Base-by-base conservation (phyloP, 1,284 basidiomycete genomes). In the Vanrija sp. region DNA sequence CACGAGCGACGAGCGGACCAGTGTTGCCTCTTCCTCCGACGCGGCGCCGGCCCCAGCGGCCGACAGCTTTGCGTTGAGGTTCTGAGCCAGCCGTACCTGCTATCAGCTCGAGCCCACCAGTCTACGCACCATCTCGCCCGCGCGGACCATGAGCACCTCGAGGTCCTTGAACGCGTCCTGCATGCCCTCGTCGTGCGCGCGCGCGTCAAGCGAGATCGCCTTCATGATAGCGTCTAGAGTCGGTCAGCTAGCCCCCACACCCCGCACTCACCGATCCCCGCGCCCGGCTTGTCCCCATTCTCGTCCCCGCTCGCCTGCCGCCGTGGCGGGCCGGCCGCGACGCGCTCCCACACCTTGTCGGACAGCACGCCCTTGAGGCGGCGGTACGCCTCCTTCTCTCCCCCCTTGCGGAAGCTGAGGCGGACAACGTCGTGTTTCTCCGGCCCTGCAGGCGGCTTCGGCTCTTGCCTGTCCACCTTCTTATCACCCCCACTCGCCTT, bases 101-200 rank as follows among this genome's bases (percentile, higher is more conserved):
- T 1, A 47, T 49, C 22, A 54, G 53, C 27, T 24, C 25, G 4
- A 47, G 43, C 48, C 16, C 9, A 18, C 22, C 18, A 39, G 20
- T 16, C 15, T 27, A 19, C 66, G 49, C 41, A 90, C 93, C 87
- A 98, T 97, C 63, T 93, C 89, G 62, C 86, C 87, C 0, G 94
- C 93, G 71, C 93, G 89, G 47, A 87, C 79, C 88, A 90, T 94
- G 41, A 98, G 79, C 1, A 88, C 87, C 68, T 98, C 91, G 22
- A 98, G 81, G 68, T 98, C 95, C 62, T 84, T 81, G 47, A 98
- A 81, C 0, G 93, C 89, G 62, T 85, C 83, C 44, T 83, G 81
- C 79, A 98, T 85, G 59, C 85, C 81, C 7, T 81, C 82, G 47
- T 85, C 81, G 15, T 84, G 79, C 12, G 80, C 80, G 59, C 84